Base-by-base conservation (phyloP, 2,329 filamentous ascomycete genomes). In the Trichophyton schoenleinii region DNA sequence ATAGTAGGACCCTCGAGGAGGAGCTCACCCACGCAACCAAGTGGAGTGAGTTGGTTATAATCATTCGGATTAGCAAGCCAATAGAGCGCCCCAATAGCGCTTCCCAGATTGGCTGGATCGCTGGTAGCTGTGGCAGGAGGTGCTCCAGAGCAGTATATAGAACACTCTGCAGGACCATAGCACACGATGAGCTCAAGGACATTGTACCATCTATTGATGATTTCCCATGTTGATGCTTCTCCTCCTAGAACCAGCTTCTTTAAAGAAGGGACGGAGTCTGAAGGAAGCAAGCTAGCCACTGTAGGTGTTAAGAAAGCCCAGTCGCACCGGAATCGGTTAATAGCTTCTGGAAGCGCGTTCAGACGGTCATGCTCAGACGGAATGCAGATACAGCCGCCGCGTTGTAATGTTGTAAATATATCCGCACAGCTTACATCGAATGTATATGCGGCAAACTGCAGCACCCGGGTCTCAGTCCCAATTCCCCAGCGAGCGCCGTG, bases 221-320 rank as follows among this genome's bases (percentile, higher is more conserved):
- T 65, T 7, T 66, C 67, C 1, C 68, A 62, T 8, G 69, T 65
- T 3, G 65, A 62, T 8, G 68, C 68, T 60, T 75, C 73, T 11
- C 72, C 73, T 25, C 69, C 70, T 31, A 76, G 64, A 3, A 68
- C 65, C 41, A 78, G 59, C 0, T 66, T 67, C 20, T 69, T 70
- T 5, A 78, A 66, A 3, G 67, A 69, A 8, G 72, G 71, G 1
- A 77, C 68, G 8, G 74, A 69, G 11, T 68, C 63, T 0, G 72
- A 72, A 5, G 67, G 63, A 6, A 78, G 61, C 2, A 74, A 63
- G 11, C 69, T 64, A 0, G 81, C 81, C n/a, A 85, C 73, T 0
- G 80, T 74, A 0, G 81, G 78, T 0, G 83, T 85, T 69, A 84
- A 77, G 67, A 81, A 79, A 0, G 75, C 78, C 75, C 75, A 78